Evolutionary conservation across 192 early-diverging fungal genomes (phyloP).

Genomic region (Spizellomyces sp.): DNA sequence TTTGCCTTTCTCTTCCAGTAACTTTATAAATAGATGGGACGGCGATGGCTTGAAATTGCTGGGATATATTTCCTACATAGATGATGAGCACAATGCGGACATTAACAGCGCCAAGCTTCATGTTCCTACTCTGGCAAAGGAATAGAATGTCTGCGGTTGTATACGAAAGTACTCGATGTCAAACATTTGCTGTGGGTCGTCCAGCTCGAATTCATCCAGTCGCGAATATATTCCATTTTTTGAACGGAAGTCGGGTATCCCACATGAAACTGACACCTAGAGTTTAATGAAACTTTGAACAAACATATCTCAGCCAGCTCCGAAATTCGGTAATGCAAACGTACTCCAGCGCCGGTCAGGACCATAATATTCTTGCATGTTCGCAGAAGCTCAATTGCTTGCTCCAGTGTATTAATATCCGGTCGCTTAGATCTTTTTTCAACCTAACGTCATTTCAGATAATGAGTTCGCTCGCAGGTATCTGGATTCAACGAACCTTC

Average conservation of each 20-base stretch:
- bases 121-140: conserved; percentile 70
- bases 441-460: conserved; percentile 17
- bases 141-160: conserved; percentile 90
- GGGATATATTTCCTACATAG: conserved; percentile 74
- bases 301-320: background rate
- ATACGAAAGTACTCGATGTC: conserved; percentile 89
- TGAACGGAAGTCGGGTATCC: conserved; percentile 96
- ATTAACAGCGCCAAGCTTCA: background rate
- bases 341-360: conserved; percentile 85
- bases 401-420: conserved; percentile 60
- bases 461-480: background rate
- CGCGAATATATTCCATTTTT: conserved; percentile 89
- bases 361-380: conserved; percentile 80
- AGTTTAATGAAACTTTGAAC: no score
- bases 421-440: conserved; percentile 42
- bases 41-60: conserved; percentile 85
- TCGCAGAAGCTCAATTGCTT: conserved; percentile 54
- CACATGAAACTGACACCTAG: conserved; percentile 85
- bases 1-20: conserved; percentile 82
- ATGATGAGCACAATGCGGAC: background rate
- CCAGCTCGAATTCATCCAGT: conserved; percentile 80
- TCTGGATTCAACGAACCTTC: conserved; percentile 12
- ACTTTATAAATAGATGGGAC: conserved; percentile 84
- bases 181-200: conserved; percentile 88
- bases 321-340: conserved; percentile 1